phyloP scores from a whole-genome alignment of 139 green algal species.

The Parachlorella kessleri region DNA sequence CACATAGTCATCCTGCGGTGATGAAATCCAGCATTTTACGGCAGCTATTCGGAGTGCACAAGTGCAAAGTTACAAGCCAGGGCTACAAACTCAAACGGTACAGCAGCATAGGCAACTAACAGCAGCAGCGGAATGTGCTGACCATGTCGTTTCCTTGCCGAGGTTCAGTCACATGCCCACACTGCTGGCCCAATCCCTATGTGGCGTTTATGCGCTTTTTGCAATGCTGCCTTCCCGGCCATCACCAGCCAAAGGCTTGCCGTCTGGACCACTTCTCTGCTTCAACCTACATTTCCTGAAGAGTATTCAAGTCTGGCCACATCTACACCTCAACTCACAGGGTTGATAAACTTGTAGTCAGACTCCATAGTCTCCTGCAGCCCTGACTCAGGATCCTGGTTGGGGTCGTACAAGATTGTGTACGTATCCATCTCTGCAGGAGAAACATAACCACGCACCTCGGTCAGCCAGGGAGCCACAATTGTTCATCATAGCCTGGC shows the following conservation, averaged over 20 bases:
- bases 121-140: neutral
- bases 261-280: no score
- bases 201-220: no score
- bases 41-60: no score
- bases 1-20: slow-evolving; percentile 27
- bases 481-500: no score
- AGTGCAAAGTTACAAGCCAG: neutral
- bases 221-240: no score
- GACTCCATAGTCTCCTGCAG: slow-evolving; percentile 30
- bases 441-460: neutral
- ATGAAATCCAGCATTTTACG: neutral
- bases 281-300: no score
- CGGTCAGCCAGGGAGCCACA: no score
- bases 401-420: slow-evolving; percentile 48
- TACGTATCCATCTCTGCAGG: slow-evolving; percentile 15
- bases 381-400: slow-evolving; percentile 21
- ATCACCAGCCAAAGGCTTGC: no score
- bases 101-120: neutral
- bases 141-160: neutral
- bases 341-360: slow-evolving; percentile 22
- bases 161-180: neutral
- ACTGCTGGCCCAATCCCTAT: neutral
- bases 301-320: no score
- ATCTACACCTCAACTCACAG: no score
- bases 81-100: neutral